Conservation (phyloP, 2,329 filamentous ascomycete genomes). For the Elsinoe ampelina region DNA sequence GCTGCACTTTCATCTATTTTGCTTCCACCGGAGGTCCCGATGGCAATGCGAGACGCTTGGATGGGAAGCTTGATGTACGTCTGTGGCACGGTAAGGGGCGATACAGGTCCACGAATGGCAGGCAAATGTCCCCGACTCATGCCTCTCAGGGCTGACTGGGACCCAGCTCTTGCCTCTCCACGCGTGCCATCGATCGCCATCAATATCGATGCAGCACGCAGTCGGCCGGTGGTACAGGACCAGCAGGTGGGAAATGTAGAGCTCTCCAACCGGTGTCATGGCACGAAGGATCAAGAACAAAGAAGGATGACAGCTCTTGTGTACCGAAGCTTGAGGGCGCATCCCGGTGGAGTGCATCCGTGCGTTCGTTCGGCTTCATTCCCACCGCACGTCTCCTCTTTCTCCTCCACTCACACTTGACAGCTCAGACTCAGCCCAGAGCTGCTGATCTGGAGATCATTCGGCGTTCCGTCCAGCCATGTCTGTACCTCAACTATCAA, state of each 20-base stretch:
- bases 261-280: background rate
- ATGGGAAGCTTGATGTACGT: background rate
- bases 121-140: constrained; percentile 4
- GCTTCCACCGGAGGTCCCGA: constrained; percentile 3
- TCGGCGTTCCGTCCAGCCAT: background rate
- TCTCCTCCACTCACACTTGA: background rate
- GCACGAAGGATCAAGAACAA: constrained; percentile 1
- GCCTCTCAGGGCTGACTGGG: background rate
- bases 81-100: constrained; percentile 9
- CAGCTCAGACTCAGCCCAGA: background rate
- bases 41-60: background rate
- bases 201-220: background rate
- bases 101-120: constrained; percentile 3
- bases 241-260: constrained; percentile 2
- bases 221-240: background rate
- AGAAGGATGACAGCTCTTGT: constrained; percentile 1
- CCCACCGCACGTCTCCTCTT: constrained; percentile 5
- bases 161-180: background rate
- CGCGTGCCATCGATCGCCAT: background rate
- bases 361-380: constrained; percentile 3
- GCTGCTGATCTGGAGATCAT: background rate
- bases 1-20: constrained; percentile 3
- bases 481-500: background rate
- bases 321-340: background rate
- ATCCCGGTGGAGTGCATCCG: constrained; percentile 3